phyloP scores from a whole-genome alignment of 2,329 filamentous ascomycete genomes.

The Cercospora canescens region DNA sequence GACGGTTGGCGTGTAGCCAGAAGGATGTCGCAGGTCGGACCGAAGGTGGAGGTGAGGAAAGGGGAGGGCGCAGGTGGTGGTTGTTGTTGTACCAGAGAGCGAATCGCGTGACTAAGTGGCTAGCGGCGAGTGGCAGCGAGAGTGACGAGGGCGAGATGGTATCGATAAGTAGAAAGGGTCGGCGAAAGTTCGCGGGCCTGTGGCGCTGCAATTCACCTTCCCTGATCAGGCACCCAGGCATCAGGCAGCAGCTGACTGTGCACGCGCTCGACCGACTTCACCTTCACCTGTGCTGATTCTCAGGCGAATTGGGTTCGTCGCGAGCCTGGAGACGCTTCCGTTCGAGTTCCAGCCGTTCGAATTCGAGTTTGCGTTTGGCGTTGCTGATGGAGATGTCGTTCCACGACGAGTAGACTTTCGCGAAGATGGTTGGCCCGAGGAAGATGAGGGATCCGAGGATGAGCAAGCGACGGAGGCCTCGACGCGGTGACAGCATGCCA shows the following conservation, averaged over 20 bases:
- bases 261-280: neutral
- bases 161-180: neutral
- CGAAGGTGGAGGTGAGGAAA: neutral
- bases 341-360: slow-evolving; percentile 12
- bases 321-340: neutral
- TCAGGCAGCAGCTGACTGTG: neutral
- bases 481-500: slow-evolving; percentile 8
- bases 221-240: neutral
- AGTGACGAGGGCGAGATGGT: neutral
- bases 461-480: slow-evolving; percentile 11
- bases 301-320: neutral
- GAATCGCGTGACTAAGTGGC: neutral
- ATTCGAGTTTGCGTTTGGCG: slow-evolving; percentile 13
- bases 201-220: neutral
- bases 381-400: slow-evolving; percentile 12
- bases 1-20: slow-evolving; percentile 7
- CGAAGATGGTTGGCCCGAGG: slow-evolving; percentile 9
- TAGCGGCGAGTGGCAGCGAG: neutral
- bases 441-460: slow-evolving; percentile 12
- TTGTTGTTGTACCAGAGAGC: neutral
- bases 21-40: neutral
- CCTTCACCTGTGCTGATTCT: neutral
- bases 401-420: slow-evolving; percentile 13
- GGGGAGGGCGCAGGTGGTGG: neutral
- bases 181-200: neutral